Base-by-base conservation (phyloP, 2,329 filamentous ascomycete species). In the Penicillium sp. region DNA sequence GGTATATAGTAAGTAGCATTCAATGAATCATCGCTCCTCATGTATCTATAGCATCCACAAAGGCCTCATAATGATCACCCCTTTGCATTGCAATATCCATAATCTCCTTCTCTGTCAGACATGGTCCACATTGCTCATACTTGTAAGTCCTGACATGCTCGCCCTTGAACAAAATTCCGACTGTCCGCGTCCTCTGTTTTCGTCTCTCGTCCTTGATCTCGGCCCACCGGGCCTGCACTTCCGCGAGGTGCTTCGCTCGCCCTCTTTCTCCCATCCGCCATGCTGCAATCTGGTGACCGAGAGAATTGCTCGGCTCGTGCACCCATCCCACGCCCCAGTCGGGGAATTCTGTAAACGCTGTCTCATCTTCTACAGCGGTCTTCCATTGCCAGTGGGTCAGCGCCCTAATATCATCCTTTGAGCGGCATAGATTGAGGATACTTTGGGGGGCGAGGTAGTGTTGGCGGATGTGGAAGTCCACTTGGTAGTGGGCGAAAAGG, bases 401-500 rank as follows among this genome's bases (percentile, higher is more conserved):
- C 6, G 68, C 60, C 8, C 65, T 58, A 43, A 72, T 50, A 29
- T 74, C 72, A 2, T 60, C 51, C 11, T 59, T 56, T 22, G 68
- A 61, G 14, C 70, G 69, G 45, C 71, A 73, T n/a, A 73, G 45
- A 1, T 59, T 61, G 8, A 73, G 34, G 10, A 65, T 37, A 1
- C 67, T 65, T 3, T 66, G 59, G 2, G 60, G 57, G 2, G 55
- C 31, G 22, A 69, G 58, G 31, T 66, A 66, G 40, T 73, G 72
- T 20, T 71, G 63, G 14, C 68, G 67, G 20, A 74, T 66, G 46
- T 74, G 72, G n/a, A 62, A 69, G 40, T 72, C 70, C 4, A 71
- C 60, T 16, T 61, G 60, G 40, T 72, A 73, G 34, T 65, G 65
- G 3, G 70, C 69, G 34, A 68, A 66, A 1, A 61, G 48, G 4